These are phyloP conservation scores for Phytophthora lateralis DNA, from an alignment of 352 stramenopile species.

Conservation along the genomic window DNA sequence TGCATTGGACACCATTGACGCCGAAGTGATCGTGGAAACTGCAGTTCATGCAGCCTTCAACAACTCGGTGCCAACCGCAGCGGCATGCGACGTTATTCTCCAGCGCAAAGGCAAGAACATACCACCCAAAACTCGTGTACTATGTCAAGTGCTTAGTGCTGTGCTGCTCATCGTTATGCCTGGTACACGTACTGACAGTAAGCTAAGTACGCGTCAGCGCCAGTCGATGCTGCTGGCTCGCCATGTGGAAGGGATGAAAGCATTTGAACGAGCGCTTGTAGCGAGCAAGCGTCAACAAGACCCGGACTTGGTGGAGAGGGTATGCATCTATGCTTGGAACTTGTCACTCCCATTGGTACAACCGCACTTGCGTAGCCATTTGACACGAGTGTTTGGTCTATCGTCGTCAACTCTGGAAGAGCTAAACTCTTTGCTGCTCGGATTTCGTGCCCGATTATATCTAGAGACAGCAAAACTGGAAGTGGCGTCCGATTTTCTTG, in stretches of 20 bases:
- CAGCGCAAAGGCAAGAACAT: conserved; percentile 62
- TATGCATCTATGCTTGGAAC: conserved; percentile 87
- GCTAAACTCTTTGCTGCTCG: conserved; percentile 78
- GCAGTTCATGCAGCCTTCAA: conserved; percentile 58
- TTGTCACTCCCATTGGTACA: conserved; percentile 81
- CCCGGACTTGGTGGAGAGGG: conserved; percentile 74
- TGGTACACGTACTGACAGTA: conserved; percentile 2
- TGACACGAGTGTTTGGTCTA: conserved; percentile 74
- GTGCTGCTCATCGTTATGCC: conserved; percentile 44
- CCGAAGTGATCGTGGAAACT: conserved; percentile 61
- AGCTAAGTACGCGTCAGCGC: conserved; percentile 39
- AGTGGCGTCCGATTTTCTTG: conserved; percentile 80
- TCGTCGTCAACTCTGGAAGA: conserved; percentile 72
- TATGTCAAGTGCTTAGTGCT: conserved; percentile 63
- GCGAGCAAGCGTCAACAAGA: conserved; percentile 80
- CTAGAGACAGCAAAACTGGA: conserved; percentile 90
- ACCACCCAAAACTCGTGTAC: conserved; percentile 44
- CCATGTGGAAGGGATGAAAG: conserved; percentile 75
- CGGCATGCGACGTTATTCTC: conserved; percentile 54
- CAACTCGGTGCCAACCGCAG: conserved; percentile 36
- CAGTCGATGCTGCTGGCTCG: conserved; percentile 46
- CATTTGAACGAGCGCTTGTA: conserved; percentile 78
- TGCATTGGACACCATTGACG: conserved; percentile 46
- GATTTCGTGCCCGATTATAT: conserved; percentile 79
- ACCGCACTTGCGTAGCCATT: conserved; percentile 63